phyloP scores from a whole-genome alignment of 2,329 filamentous ascomycete genomes.

The Hansfordia pulvinata region DNA sequence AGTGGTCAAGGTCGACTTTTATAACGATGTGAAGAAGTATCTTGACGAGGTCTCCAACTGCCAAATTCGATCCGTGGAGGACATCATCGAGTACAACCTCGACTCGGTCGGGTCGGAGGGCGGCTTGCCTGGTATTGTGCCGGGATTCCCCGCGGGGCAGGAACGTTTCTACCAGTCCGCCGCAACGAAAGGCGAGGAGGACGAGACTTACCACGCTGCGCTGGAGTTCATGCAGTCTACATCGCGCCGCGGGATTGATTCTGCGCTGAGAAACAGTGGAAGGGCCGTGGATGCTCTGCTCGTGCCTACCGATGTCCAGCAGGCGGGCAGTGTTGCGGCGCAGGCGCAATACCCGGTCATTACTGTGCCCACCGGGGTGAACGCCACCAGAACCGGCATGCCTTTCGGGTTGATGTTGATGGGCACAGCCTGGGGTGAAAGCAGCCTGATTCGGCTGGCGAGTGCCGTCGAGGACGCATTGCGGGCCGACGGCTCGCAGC shows the following conservation, averaged over 20 bases:
- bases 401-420: constrained; percentile 45
- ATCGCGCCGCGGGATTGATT: constrained; percentile 55
- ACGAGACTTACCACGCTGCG: constrained; percentile 56
- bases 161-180: constrained; percentile 55
- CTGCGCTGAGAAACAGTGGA: constrained; percentile 38
- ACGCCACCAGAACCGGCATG: constrained; percentile 39
- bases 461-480: constrained; percentile 55
- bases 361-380: constrained; percentile 50
- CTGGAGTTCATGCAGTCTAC: constrained; percentile 45
- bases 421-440: constrained; percentile 48
- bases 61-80: constrained; percentile 41
- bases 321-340: constrained; percentile 56
- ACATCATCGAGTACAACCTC: constrained; percentile 52
- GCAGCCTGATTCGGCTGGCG: constrained; percentile 41
- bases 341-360: constrained; percentile 66
- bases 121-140: constrained; percentile 41
- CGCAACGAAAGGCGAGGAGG: constrained; percentile 41
- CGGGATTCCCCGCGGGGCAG: constrained; percentile 57
- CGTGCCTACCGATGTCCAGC: constrained; percentile 54
- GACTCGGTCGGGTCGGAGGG: constrained; percentile 55
- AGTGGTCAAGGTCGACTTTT: constrained; percentile 58
- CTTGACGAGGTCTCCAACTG: constrained; percentile 50
- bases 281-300: constrained; percentile 19
- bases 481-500: too few species aligned
- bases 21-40: constrained; percentile 47